Evolutionary conservation across 441 rosid species (phyloP).

Genomic region (Pelargonium australe): DNA sequence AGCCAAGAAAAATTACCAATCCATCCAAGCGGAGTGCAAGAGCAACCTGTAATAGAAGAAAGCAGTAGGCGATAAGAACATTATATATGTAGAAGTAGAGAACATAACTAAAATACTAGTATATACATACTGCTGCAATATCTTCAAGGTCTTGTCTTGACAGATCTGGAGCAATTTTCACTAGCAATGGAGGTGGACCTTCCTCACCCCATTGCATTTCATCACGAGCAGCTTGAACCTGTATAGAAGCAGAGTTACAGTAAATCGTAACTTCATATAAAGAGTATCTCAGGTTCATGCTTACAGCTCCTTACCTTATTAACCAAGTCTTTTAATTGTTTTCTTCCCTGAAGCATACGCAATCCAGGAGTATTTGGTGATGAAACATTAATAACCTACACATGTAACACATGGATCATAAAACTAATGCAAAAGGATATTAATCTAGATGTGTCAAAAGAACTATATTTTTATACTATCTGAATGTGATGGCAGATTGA

Average conservation of each 20-base stretch:
- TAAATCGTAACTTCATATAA: constrained; percentile 7
- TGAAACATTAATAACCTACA: constrained; percentile 67
- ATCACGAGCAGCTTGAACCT: constrained; percentile 95
- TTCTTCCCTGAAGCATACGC: constrained; percentile 94
- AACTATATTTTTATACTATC: too few relatives aligned
- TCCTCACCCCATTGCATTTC: constrained; percentile 99
- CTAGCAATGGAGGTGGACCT: constrained; percentile 94
- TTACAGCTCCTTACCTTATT: constrained; percentile 48
- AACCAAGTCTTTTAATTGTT: constrained; percentile 85
- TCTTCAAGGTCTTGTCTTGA: constrained; percentile 92
- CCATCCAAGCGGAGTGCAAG: constrained; percentile 93
- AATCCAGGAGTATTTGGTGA: constrained; percentile 92
- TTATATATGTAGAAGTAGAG: constrained; percentile 6
- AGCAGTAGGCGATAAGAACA: constrained; percentile 14
- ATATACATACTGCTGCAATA: constrained; percentile 75
- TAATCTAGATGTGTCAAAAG: too few relatives aligned
- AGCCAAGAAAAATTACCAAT: constrained; percentile 45
- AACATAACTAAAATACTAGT: constrained; percentile 8
- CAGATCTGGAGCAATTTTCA: constrained; percentile 94
- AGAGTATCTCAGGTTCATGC: constrained; percentile 6
- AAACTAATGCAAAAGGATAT: too few relatives aligned
- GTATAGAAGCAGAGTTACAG: constrained; percentile 13
- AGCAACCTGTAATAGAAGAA: constrained; percentile 53
- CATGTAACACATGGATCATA: too few relatives aligned
- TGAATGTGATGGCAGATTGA: too few relatives aligned